Evolutionary conservation across 192 early-diverging fungal genomes (phyloP).

Genomic region (Coemansia sp.): DNA sequence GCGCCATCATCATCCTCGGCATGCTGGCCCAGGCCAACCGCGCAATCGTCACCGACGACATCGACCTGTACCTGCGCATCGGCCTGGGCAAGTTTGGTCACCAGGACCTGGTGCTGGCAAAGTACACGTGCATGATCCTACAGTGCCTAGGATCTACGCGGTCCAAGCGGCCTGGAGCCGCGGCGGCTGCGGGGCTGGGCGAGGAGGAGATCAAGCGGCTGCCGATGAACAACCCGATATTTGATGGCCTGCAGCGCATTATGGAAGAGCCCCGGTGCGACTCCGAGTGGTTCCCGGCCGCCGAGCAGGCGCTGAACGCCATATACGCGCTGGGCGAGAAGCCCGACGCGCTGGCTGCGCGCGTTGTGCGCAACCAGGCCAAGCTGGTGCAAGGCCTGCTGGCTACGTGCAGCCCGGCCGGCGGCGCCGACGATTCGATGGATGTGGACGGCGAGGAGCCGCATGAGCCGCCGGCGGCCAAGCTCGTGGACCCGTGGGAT

Average conservation of each 20-base stretch:
- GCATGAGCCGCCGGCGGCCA: conserved; percentile 14
- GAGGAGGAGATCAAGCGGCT: conserved; percentile 49
- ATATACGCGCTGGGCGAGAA: conserved; percentile 88
- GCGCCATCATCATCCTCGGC: conserved; percentile 86
- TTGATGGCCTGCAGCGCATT: conserved; percentile 54
- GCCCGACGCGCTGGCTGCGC: conserved; percentile 76
- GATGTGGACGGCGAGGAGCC: conserved; percentile 35
- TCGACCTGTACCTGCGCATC: conserved; percentile 75
- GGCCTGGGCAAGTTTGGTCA: conserved; percentile 82
- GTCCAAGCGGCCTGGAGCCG: conserved; percentile 16
- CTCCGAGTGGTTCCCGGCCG: conserved; percentile 76
- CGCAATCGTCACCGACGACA: conserved; percentile 78
- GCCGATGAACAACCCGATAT: conserved; percentile 58
- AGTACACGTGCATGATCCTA: conserved; percentile 88
- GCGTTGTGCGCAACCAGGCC: conserved; percentile 70
- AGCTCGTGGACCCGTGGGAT: conserved; percentile 59
- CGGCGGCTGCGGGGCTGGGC: conserved; percentile 6
- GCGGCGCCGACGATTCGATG: conserved; percentile 9
- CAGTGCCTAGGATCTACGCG: conserved; percentile 65
- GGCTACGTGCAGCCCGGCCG: not conserved
- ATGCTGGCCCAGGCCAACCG: conserved; percentile 89
- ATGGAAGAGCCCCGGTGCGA: conserved; percentile 36
- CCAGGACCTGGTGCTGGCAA: conserved; percentile 77
- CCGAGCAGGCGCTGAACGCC: conserved; percentile 92
- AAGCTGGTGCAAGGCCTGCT: conserved; percentile 59